Evolutionary conservation across 805 yeast genomes (phyloP).

Genomic region (Pichia paraexigua): DNA sequence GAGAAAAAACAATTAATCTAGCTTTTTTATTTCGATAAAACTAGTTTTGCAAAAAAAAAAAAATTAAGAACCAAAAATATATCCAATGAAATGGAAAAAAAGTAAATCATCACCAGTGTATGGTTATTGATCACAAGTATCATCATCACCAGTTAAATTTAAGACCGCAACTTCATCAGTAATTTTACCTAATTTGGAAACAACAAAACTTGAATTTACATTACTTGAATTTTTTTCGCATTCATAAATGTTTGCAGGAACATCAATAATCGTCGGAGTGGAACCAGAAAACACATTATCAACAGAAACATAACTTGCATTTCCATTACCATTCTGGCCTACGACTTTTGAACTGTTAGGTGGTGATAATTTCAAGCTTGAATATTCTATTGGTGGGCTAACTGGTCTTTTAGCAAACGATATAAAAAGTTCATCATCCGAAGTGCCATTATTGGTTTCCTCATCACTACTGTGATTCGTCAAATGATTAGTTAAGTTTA

Average conservation of each 20-base stretch:
- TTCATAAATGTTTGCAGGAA: constrained; percentile 10
- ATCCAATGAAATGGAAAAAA: no score
- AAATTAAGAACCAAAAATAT: no score
- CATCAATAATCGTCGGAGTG: constrained; percentile 11
- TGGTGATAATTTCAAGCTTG: not conserved
- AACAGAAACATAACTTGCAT: not conserved
- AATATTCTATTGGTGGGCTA: not conserved
- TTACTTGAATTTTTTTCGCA: not conserved
- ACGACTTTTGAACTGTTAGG: not conserved
- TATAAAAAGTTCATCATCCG: constrained; percentile 10
- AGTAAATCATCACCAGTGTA: no score
- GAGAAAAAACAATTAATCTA: no score
- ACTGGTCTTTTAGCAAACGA: constrained; percentile 4
- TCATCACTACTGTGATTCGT: not conserved
- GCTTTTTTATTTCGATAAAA: no score
- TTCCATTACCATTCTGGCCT: not conserved
- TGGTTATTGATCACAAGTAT: not conserved
- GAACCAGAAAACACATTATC: not conserved
- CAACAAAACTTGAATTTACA: not conserved
- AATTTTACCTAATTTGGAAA: not conserved
- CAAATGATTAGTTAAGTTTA: constrained; percentile 3
- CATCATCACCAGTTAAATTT: constrained; percentile 1
- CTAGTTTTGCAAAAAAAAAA: no score
- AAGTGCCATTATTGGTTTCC: constrained; percentile 1
- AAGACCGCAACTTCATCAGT: constrained; percentile 8